These are phyloP conservation scores for Pleodorina starrii DNA, from an alignment of 139 green algal genomes.

Conservation along the genomic window DNA sequence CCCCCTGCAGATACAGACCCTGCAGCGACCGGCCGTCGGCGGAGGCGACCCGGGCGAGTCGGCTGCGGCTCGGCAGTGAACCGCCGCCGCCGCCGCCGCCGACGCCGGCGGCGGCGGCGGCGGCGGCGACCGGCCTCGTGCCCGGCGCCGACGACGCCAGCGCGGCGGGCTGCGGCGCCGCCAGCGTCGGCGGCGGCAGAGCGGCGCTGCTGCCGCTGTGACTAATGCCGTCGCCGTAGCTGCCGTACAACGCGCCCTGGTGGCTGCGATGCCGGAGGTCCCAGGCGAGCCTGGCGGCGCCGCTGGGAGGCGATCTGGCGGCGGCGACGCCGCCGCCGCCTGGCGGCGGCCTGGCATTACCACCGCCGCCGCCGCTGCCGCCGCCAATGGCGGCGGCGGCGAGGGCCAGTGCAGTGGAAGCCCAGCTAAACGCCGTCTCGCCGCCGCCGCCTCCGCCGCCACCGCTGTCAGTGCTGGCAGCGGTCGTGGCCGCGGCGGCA, in stretches of 20 bases:
- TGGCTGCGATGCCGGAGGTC: background rate
- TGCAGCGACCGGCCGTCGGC: slow-evolving; percentile 8
- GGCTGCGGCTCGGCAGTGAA: background rate
- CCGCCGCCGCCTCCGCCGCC: background rate
- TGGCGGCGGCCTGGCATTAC: background rate
- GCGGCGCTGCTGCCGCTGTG: background rate
- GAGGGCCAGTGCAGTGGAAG: too few relatives aligned
- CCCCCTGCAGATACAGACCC: too few relatives aligned
- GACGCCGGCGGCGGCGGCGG: background rate
- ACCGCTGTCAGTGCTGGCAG: background rate
- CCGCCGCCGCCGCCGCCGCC: too few relatives aligned
- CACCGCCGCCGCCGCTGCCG: background rate
- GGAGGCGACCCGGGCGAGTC: background rate
- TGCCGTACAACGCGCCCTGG: background rate
- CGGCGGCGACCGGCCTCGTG: background rate
- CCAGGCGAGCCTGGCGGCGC: background rate
- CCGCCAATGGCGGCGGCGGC: background rate
- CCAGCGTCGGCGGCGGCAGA: background rate
- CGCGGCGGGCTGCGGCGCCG: background rate
- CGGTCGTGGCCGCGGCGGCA: background rate
- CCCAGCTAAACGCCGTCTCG: too few relatives aligned
- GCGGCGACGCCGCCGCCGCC: background rate
- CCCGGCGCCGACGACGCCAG: background rate
- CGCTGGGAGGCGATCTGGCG: background rate
- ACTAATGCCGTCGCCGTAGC: background rate